These are phyloP conservation scores for Lepraria neglecta DNA, from an alignment of 495 filamentous ascomycete genomes.

Conservation along the genomic window DNA sequence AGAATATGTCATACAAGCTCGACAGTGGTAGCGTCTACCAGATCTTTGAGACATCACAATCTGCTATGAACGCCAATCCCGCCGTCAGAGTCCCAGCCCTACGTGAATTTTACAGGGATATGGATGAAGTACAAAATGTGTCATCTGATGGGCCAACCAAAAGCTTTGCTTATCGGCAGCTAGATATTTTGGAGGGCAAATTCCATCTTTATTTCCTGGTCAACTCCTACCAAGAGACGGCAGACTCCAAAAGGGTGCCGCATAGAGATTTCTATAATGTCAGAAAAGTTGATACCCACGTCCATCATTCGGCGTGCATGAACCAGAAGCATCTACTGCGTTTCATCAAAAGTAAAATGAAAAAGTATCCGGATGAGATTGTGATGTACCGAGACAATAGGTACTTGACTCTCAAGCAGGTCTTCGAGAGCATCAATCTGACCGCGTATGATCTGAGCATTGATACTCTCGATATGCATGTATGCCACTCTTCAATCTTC, in stretches of 20 bases:
- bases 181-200: conserved; percentile 93
- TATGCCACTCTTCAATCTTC: conserved; percentile 37
- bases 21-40: conserved; percentile 87
- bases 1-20: conserved; percentile 63
- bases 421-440: conserved; percentile 94
- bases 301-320: conserved; percentile 99
- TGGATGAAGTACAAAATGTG: conserved; percentile 75
- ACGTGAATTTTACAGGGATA: conserved; percentile 88
- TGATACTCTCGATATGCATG: conserved; percentile 98
- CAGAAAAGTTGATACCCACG: conserved; percentile 96
- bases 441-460: conserved; percentile 98
- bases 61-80: conserved; percentile 56
- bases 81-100: conserved; percentile 78
- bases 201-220: conserved; percentile 88
- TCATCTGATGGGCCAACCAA: conserved; percentile 95
- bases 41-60: conserved; percentile 62
- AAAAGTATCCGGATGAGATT: conserved; percentile 89
- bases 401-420: conserved; percentile 81
- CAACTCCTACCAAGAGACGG: conserved; percentile 96
- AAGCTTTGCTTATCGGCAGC: conserved; percentile 87
- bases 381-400: conserved; percentile 91
- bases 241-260: conserved; percentile 93
- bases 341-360: conserved; percentile 99
- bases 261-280: conserved; percentile 99
- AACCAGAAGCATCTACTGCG: conserved; percentile 97